Percentiles rank a stretch among this genome's conserved stretches.
These are phyloP conservation scores for Xenosphaeropsis pyriputrescens DNA, from an alignment of 2,329 filamentous ascomycete species.

Conservation along the genomic window DNA sequence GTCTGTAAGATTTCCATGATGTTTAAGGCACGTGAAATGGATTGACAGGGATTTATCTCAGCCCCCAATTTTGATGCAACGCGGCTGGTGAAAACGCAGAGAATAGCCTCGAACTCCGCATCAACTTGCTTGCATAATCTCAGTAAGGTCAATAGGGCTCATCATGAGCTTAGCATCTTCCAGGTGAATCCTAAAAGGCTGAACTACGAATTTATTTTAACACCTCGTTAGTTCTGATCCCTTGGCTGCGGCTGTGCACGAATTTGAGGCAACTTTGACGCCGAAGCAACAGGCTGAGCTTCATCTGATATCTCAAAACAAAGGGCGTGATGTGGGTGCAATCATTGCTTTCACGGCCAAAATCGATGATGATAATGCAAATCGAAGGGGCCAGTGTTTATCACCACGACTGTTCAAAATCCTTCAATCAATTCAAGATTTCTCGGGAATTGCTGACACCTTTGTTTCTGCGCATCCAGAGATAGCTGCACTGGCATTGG, in stretches of 20 bases:
- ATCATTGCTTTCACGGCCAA: slow-evolving; percentile 21
- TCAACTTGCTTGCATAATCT: no score
- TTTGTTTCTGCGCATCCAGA: slow-evolving; percentile 21
- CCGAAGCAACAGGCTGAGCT: background rate
- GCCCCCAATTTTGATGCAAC: no score
- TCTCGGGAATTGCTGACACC: slow-evolving; percentile 20
- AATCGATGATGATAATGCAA: slow-evolving; percentile 11
- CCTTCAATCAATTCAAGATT: slow-evolving; percentile 22
- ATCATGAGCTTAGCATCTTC: no score
- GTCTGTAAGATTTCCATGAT: no score
- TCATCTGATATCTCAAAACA: background rate
- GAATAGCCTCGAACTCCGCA: no score
- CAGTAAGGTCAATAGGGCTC: no score
- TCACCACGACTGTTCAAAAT: slow-evolving; percentile 17
- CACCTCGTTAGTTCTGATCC: background rate
- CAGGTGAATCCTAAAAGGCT: no score
- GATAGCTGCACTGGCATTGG: slow-evolving; percentile 27
- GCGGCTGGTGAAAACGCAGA: no score
- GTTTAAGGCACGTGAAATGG: no score
- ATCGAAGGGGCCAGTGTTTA: slow-evolving; percentile 13
- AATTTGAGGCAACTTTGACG: background rate
- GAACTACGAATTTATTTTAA: no score
- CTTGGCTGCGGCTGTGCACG: background rate
- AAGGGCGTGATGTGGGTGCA: slow-evolving; percentile 14
- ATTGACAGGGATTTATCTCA: no score